These are phyloP conservation scores for Cochlearia excelsa DNA, from an alignment of 345 rosid genomes.

Conservation along the genomic window DNA sequence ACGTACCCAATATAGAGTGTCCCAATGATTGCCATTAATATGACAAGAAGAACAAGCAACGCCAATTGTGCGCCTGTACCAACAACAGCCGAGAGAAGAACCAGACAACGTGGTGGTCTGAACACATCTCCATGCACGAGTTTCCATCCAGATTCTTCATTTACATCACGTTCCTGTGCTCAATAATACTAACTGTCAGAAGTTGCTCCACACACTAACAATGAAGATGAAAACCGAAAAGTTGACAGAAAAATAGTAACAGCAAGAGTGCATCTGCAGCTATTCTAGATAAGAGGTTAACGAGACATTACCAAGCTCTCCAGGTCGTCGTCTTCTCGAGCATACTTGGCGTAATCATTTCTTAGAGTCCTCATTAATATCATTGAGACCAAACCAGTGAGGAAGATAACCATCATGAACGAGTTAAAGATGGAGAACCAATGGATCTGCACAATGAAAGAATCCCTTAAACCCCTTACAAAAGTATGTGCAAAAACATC, in stretches of 20 bases:
- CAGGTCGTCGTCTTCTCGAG: constrained; percentile 93
- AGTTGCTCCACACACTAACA: constrained; percentile 4
- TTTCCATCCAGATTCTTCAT: constrained; percentile 98
- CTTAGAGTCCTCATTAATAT: constrained; percentile 94
- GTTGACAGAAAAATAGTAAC: not conserved
- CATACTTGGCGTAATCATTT: constrained; percentile 93
- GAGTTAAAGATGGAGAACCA: constrained; percentile 99
- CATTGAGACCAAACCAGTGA: constrained; percentile 97
- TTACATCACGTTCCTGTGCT: constrained; percentile 88
- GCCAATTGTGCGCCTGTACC: constrained; percentile 97
- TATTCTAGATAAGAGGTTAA: constrained; percentile 6
- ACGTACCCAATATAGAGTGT: constrained; percentile 90
- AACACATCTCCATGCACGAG: constrained; percentile 99
- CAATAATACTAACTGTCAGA: constrained; percentile 21
- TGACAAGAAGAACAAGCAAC: constrained; percentile 87
- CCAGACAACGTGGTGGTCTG: constrained; percentile 66
- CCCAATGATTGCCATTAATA: constrained; percentile 86
- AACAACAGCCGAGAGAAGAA: constrained; percentile 84
- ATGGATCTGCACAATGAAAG: constrained; percentile 67
- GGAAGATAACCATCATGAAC: constrained; percentile 99
- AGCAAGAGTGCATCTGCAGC: constrained; percentile 6
- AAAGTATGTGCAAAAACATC: not conserved
- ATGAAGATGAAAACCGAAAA: not conserved
- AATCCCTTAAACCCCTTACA: not conserved
- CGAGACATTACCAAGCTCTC: constrained; percentile 71